Conservation (phyloP, 257 asterid genomes). For the Anisodus acutangulus region DNA sequence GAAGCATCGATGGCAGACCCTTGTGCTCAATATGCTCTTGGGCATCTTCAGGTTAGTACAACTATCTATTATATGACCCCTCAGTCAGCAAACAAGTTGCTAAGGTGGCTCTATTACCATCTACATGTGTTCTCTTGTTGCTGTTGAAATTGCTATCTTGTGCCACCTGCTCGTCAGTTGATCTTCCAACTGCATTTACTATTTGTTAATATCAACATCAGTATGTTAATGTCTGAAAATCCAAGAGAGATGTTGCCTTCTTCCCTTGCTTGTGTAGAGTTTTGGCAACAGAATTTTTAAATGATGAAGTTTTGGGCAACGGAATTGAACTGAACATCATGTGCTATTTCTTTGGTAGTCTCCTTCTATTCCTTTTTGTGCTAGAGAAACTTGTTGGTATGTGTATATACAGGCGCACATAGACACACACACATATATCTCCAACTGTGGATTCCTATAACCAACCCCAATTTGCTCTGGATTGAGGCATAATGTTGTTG, state of each 20-base stretch:
- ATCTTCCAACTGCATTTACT: neutral
- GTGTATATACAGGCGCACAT: neutral
- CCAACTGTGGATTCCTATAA: neutral
- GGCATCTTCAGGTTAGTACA: constrained; percentile 65
- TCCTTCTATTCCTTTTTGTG: neutral
- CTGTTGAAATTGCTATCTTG: neutral
- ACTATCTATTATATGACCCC: neutral
- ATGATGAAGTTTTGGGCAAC: neutral
- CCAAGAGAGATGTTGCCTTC: neutral
- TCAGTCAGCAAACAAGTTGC: neutral
- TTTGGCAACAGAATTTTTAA: too few relatives aligned
- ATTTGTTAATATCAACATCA: constrained; percentile 11
- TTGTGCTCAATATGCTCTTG: constrained; percentile 78
- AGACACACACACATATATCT: neutral
- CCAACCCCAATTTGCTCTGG: neutral
- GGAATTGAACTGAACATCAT: neutral
- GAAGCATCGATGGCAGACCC: constrained; percentile 97
- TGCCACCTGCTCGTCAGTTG: neutral
- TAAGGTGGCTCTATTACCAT: constrained; percentile 17
- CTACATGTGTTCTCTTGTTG: constrained; percentile 7
- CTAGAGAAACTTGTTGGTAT: neutral
- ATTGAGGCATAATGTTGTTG: neutral
- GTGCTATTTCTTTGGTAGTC: neutral
- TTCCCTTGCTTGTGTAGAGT: neutral
- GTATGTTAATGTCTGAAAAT: neutral